A percentile compares a stretch with the other conserved stretches of the same genome.
phyloP scores from a whole-genome alignment of 2,329 filamentous ascomycete genomes.

The Didymella pinodella region DNA sequence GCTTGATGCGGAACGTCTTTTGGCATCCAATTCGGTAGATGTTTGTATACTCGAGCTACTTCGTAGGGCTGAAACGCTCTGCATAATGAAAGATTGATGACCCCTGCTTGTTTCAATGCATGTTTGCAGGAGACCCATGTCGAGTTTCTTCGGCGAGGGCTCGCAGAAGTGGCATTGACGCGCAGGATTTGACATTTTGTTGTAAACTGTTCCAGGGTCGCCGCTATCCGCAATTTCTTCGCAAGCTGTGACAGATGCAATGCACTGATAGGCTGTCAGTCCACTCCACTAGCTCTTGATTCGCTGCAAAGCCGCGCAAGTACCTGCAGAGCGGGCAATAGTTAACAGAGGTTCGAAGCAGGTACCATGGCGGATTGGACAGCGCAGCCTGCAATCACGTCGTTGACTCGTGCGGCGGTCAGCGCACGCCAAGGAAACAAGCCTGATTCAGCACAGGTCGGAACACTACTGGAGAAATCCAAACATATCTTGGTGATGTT shows the following conservation, averaged over 20 bases:
- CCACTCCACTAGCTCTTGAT: conserved; percentile 3
- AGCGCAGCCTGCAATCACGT: conserved; percentile 15
- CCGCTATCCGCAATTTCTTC: neutral
- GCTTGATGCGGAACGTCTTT: conserved; percentile 3
- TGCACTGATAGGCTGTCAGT: neutral
- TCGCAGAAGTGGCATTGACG: conserved; percentile 6
- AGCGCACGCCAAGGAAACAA: conserved; percentile 17
- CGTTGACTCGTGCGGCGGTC: conserved; percentile 15
- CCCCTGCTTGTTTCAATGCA: conserved; percentile 16
- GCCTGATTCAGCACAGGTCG: conserved; percentile 4
- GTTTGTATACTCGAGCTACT: conserved; percentile 9
- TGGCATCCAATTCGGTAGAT: conserved; percentile 12
- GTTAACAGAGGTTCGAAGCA: conserved; percentile 12
- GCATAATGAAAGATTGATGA: conserved; percentile 24
- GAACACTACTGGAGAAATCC: conserved; percentile 5
- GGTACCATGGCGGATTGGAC: conserved; percentile 18
- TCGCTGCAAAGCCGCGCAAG: conserved; percentile 2
- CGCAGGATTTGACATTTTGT: neutral
- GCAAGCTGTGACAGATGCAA: neutral
- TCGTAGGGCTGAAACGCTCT: conserved; percentile 21
- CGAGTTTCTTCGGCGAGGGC: neutral
- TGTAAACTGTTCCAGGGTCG: conserved; percentile 1
- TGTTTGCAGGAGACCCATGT: conserved; percentile 1
- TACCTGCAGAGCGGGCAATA: conserved; percentile 15
- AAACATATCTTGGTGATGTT: conserved; percentile 18